Evolutionary conservation across 352 stramenopile species (phyloP), one percentile per base, ranked within the genome.

Genomic region (Phytophthora fragariae): DNA sequence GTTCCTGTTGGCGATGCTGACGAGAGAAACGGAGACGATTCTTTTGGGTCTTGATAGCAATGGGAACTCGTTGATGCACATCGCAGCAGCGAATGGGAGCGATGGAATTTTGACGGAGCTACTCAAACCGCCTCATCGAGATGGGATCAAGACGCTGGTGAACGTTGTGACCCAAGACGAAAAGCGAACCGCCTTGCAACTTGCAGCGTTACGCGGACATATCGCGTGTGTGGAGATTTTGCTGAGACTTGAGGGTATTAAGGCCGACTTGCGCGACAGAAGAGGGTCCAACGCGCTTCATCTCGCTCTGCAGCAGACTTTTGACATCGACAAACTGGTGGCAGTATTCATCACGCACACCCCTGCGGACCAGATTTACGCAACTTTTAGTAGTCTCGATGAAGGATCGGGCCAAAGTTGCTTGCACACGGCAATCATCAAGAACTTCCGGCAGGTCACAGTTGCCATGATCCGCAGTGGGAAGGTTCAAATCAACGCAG

Each of bases 341-440:
- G 46, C 80, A 0, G 63, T 71, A 8, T 91, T 94, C 56, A 57
- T 88, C 21, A 33, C 67, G 2, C 54, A 73, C 53, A 69, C 60
- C 3, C 69, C 62, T 19, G 50, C 21, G 8, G 69, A 68, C 31
- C 72, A 77, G 65, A 24, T 65, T 54, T 57, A 76, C 8, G 65
- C 78, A 2, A 79, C 75, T 1, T 89, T 92, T 41, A 82, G 84
- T 33, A 77, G 49, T 37, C 24, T 85, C 0, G 84, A 94, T 27
- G 77, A 86, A 39, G 21, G 62, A 52, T 76, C 76, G 3, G 85
- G 85, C 5, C 68, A 77, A 33, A 90, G 80, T 11, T 85, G 76
- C 15, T 70, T 94, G 4, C 87, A 94, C 73, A 87, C 83, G 19
- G 79, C 87, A 1, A 86, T 93, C 52, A 63, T 82, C 55, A 90